Conservation (phyloP, 495 filamentous ascomycete species). For the Saxophila tyrrhenica region DNA sequence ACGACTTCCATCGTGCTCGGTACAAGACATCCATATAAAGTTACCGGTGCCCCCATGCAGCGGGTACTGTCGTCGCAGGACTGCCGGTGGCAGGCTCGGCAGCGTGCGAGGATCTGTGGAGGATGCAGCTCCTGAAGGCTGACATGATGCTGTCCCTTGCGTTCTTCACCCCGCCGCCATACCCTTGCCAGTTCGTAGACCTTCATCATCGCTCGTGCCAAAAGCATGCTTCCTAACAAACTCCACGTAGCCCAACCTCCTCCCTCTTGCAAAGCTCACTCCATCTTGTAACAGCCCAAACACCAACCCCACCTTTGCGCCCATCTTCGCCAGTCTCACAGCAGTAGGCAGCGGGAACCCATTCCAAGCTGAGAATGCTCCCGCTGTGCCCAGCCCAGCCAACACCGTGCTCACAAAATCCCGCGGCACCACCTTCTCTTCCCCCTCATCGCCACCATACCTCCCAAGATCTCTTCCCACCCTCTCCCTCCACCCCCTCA, state of each 20-base stretch:
- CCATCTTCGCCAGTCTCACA: conserved; percentile 71
- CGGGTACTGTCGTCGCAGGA: too few relatives aligned
- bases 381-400: conserved; percentile 70
- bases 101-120: too few relatives aligned
- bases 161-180: not conserved
- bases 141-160: not conserved
- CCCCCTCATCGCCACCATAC: conserved; percentile 12
- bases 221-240: conserved; percentile 23
- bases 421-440: conserved; percentile 35
- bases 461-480: not conserved
- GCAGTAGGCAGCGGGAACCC: conserved; percentile 70
- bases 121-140: not conserved
- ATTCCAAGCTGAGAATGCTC: conserved; percentile 78
- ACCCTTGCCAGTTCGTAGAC: not conserved
- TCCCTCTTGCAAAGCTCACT: conserved; percentile 50
- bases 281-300: conserved; percentile 77
- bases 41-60: too few relatives aligned
- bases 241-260: conserved; percentile 59
- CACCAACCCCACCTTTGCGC: conserved; percentile 60
- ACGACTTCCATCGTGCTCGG: too few relatives aligned
- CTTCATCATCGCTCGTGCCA: not conserved
- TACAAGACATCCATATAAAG: too few relatives aligned
- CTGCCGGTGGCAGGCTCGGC: too few relatives aligned
- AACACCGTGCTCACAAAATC: conserved; percentile 68
- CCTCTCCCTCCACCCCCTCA: conserved; percentile 13